Conservation (phyloP, 345 rosid genomes). For the Syzygium oleosum region DNA sequence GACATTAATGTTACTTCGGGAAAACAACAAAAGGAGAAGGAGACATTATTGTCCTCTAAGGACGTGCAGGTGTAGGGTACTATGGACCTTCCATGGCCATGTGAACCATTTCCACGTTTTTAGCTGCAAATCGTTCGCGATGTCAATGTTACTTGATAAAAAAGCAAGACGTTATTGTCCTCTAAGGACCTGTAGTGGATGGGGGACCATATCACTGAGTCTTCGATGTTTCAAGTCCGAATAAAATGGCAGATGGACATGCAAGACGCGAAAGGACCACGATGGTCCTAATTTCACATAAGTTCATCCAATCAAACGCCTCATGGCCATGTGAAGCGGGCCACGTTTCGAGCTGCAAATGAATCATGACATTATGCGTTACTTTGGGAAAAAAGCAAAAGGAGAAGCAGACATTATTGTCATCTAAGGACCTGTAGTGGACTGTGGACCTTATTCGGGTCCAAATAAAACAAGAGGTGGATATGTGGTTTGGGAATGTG, state of each 20-base stretch:
- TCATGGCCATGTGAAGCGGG: not conserved
- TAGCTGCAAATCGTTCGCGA: fast-evolving
- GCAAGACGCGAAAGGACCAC: fast-evolving
- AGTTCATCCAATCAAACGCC: no score
- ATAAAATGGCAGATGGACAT: no score
- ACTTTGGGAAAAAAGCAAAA: not conserved
- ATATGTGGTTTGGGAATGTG: not conserved
- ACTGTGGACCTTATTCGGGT: not conserved
- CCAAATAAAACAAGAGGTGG: no score
- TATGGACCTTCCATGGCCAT: not conserved
- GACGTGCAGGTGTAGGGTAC: not conserved
- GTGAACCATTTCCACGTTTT: fast-evolving
- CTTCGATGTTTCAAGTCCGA: not conserved
- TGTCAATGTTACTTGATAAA: not conserved
- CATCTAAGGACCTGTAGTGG: not conserved
- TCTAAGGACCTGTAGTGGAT: not conserved
- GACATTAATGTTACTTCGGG: not conserved
- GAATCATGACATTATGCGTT: fast-evolving
- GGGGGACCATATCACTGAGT: not conserved
- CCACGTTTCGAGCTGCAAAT: no score
- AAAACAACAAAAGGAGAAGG: not conserved
- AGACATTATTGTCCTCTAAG: not conserved
- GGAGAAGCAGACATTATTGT: not conserved
- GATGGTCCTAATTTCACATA: no score
- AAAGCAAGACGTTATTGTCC: not conserved